Conservation (phyloP, 2,329 filamentous ascomycete species). For the Myriosclerotinia duriaeana region DNA sequence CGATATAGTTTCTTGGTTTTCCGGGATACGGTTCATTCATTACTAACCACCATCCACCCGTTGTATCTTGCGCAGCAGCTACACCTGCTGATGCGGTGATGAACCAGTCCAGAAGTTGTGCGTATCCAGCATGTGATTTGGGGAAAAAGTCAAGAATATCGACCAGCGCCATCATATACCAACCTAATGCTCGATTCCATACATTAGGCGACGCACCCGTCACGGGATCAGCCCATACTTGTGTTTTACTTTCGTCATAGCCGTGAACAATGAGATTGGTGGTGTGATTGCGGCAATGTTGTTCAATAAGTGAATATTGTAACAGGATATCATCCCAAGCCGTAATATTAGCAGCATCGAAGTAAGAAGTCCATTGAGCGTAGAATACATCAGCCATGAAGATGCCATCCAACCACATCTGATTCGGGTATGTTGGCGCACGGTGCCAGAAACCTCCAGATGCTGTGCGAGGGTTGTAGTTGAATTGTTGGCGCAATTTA, state of each 20-base stretch:
- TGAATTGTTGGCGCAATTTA: slow-evolving; percentile 48
- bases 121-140: slow-evolving; percentile 24
- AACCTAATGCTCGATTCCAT: slow-evolving; percentile 44
- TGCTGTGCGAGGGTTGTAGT: slow-evolving; percentile 51
- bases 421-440: slow-evolving; percentile 46
- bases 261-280: slow-evolving; percentile 42
- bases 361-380: slow-evolving; percentile 30
- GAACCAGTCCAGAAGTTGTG: slow-evolving; percentile 4
- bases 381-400: slow-evolving; percentile 47
- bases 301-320: slow-evolving; percentile 36
- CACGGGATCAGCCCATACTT: slow-evolving; percentile 41
- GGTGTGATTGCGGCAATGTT: slow-evolving; percentile 30
- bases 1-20: slow-evolving; percentile 17
- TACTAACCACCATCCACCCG: slow-evolving; percentile 19
- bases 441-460: slow-evolving; percentile 52
- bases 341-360: slow-evolving; percentile 34
- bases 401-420: slow-evolving; percentile 57
- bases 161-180: slow-evolving; percentile 44
- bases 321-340: slow-evolving; percentile 39
- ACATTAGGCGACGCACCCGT: slow-evolving; percentile 44
- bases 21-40: slow-evolving; percentile 22
- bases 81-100: slow-evolving; percentile 13
- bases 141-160: slow-evolving; percentile 42
- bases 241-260: slow-evolving; percentile 41
- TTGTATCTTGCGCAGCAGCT: slow-evolving; percentile 10